These are phyloP conservation scores for Mycena galopus DNA, from an alignment of 768 basidiomycete genomes.

Conservation along the genomic window DNA sequence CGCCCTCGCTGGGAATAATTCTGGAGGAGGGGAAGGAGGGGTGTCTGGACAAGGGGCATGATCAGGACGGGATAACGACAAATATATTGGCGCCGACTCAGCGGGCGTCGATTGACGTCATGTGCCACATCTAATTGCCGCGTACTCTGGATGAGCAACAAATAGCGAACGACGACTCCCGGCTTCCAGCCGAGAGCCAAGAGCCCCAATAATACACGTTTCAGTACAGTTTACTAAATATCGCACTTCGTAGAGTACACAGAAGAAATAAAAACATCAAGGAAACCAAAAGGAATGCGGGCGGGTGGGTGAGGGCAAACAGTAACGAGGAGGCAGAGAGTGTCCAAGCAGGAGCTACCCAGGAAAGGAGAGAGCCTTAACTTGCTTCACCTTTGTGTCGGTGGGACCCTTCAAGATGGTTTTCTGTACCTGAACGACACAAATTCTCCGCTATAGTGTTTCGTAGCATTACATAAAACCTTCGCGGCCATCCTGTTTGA, in stretches of 20 bases:
- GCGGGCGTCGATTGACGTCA: background rate
- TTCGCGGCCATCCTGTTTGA: background rate
- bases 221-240: background rate
- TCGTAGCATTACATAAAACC: background rate
- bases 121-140: background rate
- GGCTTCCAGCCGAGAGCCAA: background rate
- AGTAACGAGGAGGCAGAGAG: background rate
- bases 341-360: slow-evolving; percentile 4
- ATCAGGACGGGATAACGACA: no score
- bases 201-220: background rate
- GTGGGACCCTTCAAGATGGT: slow-evolving; percentile 3
- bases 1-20: no score
- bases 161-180: background rate
- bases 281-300: background rate
- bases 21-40: no score
- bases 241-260: background rate
- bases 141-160: slow-evolving; percentile 7
- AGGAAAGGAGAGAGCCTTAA: background rate
- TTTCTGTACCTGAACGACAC: background rate
- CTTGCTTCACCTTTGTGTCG: slow-evolving; percentile 2
- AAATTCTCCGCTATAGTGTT: background rate
- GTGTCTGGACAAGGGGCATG: no score
- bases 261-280: background rate
- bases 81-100: no score
- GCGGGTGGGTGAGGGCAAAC: background rate